Evolutionary conservation across 805 yeast species (phyloP).

Genomic region (Starmerella potacharoeniae): DNA sequence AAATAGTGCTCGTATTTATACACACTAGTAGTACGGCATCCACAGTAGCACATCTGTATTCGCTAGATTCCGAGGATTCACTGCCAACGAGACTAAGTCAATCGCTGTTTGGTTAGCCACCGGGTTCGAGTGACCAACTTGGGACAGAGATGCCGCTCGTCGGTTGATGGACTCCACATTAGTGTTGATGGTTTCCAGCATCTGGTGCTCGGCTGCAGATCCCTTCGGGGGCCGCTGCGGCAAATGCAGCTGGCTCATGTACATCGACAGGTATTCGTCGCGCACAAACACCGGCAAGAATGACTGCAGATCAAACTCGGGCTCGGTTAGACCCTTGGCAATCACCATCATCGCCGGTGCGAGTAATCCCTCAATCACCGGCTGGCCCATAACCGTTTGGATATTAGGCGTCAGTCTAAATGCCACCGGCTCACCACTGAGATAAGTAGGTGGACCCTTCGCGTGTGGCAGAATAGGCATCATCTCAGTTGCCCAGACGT

Average conservation of each 20-base stretch:
- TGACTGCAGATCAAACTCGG: conserved; percentile 84
- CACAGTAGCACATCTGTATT: conserved; percentile 64
- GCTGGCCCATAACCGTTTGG: conserved; percentile 85
- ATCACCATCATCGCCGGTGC: conserved; percentile 74
- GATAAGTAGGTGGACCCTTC: conserved; percentile 69
- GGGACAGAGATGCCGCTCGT: conserved; percentile 67
- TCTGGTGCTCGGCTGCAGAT: conserved; percentile 68
- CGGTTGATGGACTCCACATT: conserved; percentile 79
- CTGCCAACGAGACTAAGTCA: conserved; percentile 88
- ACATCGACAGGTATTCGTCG: conserved; percentile 93
- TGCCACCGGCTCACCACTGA: conserved; percentile 87
- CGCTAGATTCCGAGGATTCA: conserved; percentile 86
- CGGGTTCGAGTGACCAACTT: conserved; percentile 43
- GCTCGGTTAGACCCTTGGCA: conserved; percentile 80
- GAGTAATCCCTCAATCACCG: conserved; percentile 84
- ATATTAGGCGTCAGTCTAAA: conserved; percentile 93
- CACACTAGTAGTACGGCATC: conserved; percentile 59
- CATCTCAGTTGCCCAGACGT: conserved; percentile 91
- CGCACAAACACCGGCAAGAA: conserved; percentile 88
- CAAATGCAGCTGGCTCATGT: conserved; percentile 40
- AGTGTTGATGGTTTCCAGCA: conserved; percentile 74
- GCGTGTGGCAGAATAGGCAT: conserved; percentile 46
- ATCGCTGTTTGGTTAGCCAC: conserved; percentile 81
- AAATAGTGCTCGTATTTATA: neutral
- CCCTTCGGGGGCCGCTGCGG: conserved; percentile 56